Conservation (phyloP, 805 yeast species). For the Myxozyma neotropica region DNA sequence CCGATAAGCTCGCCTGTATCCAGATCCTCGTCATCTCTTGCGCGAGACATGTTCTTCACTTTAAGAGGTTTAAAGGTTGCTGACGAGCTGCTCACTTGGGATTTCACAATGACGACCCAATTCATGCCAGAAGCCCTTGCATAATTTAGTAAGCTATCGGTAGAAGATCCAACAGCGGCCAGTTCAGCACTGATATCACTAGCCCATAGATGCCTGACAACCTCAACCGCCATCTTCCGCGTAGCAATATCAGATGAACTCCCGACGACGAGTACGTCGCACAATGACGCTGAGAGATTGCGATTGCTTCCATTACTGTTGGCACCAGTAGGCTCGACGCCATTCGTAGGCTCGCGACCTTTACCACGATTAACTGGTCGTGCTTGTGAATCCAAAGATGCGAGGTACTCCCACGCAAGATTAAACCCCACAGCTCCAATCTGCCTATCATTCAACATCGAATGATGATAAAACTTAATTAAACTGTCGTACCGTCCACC, state of each 20-base stretch:
- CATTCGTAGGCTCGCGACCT: neutral
- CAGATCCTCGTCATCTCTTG: constrained; percentile 69
- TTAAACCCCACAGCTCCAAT: constrained; percentile 83
- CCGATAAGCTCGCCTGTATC: constrained; percentile 66
- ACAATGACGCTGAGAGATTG: constrained; percentile 26
- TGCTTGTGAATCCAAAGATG: constrained; percentile 46
- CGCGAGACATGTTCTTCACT: constrained; percentile 62
- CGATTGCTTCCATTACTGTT: neutral
- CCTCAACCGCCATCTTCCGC: constrained; percentile 62
- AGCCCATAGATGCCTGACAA: constrained; percentile 70
- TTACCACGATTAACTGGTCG: neutral
- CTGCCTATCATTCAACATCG: constrained; percentile 45
- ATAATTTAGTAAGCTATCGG: constrained; percentile 64
- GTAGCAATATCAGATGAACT: constrained; percentile 62
- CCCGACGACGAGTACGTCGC: constrained; percentile 57
- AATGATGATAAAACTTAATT: constrained; percentile 65
- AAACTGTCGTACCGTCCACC: constrained; percentile 92
- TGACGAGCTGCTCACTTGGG: constrained; percentile 38
- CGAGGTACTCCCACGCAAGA: constrained; percentile 70
- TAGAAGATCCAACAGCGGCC: constrained; percentile 42
- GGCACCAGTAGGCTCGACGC: neutral
- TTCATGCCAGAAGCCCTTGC: constrained; percentile 73
- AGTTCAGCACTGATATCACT: constrained; percentile 79
- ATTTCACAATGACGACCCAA: constrained; percentile 78
- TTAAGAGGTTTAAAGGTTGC: constrained; percentile 75